Base-by-base conservation (phyloP, 108 stramenopile genomes). In the Cafeteria roenbergensis region DNA sequence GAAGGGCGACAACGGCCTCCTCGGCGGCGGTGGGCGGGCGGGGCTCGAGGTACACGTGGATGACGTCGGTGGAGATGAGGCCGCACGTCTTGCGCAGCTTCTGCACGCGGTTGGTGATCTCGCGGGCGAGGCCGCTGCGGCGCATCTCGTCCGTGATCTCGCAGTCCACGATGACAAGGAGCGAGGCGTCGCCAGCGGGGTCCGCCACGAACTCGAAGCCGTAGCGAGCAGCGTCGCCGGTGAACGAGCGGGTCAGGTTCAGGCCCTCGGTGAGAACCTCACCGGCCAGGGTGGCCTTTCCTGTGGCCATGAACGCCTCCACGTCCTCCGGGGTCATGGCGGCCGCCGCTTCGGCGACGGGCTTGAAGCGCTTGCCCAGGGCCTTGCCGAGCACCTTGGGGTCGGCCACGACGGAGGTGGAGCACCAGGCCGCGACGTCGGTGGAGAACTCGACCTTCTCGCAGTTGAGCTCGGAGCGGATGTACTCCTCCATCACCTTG, bases 61-160 rank as follows among this genome's bases (percentile, higher is more conserved):
- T 89, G 27, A 79, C 71, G 64, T 95, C 94, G 70, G 76, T 76
- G 57, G 91, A 53, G 51, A 87, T 83, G 30, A 95, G 73, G 20
- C 91, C 91, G 53, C 87, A 84, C 34, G 78, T 77, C 81, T 99
- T 99, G 31, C 97, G 84, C 24, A 99, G 78, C 67, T 95, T 92
- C 65, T 99, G 95, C 64, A 97, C 90, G 33, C 84, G 87, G 66
- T 88, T 93, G 67, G 93, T 90, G 35, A 95, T 75, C 67, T 94
- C 92, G 51, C 97, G 89, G 6, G 93, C 83, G 74, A 80, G 80
- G 63, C 90, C 90, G 33, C 89, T 87, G 51, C 81, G 75, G 35
- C 92, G 62, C 66, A 95, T 89, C 52, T 88, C 84, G 55, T 92
- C 90, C 66, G 97, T 93, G 70, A 90, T 85, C n/a, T 85, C 84